Evolutionary conservation across 2,329 filamentous ascomycete genomes (phyloP).

Genomic region (Diaporthe humulicola): DNA sequence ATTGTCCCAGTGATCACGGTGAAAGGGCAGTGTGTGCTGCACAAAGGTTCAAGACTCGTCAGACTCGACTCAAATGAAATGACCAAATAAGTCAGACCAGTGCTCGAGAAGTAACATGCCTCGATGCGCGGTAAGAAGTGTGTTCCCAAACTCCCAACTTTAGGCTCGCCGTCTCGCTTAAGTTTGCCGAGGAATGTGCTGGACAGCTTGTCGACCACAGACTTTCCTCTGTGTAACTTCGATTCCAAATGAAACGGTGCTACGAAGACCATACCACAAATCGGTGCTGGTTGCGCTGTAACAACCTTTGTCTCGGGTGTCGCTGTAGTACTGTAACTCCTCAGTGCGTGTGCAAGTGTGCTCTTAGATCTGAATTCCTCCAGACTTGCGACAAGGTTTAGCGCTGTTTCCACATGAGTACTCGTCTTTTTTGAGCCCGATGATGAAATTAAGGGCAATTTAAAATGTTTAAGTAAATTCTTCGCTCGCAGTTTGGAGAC

Average conservation of each 20-base stretch:
- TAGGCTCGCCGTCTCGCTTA: not conserved
- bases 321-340: not conserved
- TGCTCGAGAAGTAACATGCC: not conserved
- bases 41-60: not conserved
- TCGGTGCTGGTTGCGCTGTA: not conserved
- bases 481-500: not conserved
- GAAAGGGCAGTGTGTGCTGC: not conserved
- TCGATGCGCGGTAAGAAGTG: not conserved
- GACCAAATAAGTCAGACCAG: not conserved
- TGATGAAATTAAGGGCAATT: not conserved
- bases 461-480: no score
- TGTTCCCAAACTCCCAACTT: not conserved
- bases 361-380: not conserved
- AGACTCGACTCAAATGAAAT: not conserved
- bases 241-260: not conserved
- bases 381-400: not conserved
- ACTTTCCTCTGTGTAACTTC: not conserved
- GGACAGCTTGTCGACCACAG: not conserved
- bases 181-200: not conserved
- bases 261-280: not conserved
- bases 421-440: not conserved
- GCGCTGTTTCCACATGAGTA: not conserved
- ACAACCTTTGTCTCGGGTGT: not conserved
- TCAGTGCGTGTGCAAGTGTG: not conserved
- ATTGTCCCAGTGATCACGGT: not conserved